Percentiles rank a stretch among this genome's conserved stretches.
Evolutionary conservation across 495 filamentous ascomycete species (phyloP).

Genomic region (Aspergillus ostianus): DNA sequence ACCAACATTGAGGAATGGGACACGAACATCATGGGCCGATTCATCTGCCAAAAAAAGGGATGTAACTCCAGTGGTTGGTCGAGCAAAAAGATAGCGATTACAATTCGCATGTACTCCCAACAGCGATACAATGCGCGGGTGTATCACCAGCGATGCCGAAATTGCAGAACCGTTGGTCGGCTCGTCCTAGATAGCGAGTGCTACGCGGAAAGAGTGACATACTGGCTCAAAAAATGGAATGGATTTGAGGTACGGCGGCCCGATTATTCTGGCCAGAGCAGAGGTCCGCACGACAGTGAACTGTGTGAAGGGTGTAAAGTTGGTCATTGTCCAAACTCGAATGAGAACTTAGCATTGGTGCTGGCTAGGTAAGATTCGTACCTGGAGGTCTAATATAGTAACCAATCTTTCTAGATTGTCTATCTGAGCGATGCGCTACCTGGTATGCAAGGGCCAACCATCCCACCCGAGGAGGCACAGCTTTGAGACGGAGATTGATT

Average conservation of each 20-base stretch:
- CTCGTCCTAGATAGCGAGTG: constrained; percentile 34
- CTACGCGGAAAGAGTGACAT: constrained; percentile 52
- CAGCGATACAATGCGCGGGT: constrained; percentile 45
- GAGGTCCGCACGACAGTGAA: constrained; percentile 37
- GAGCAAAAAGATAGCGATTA: constrained; percentile 44
- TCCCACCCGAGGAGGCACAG: too few species aligned
- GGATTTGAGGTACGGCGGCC: constrained; percentile 38
- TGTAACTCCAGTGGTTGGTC: constrained; percentile 27
- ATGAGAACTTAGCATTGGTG: constrained; percentile 8
- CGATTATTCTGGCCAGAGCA: constrained; percentile 22
- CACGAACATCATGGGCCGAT: constrained; percentile 31
- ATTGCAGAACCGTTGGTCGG: constrained; percentile 30
- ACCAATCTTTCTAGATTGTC: constrained; percentile 9
- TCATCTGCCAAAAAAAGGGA: constrained; percentile 23
- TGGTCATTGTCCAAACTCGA: constrained; percentile 36
- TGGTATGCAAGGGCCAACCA: too few species aligned
- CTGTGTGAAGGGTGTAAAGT: constrained; percentile 51
- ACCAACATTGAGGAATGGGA: constrained; percentile 7
- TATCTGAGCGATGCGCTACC: constrained; percentile 5
- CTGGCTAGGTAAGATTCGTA: constrained; percentile 11
- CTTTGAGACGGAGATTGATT: too few species aligned
- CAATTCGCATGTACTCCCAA: constrained; percentile 41
- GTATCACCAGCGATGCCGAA: constrained; percentile 45
- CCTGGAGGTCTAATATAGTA: constrained; percentile 9
- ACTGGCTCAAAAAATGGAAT: constrained; percentile 50